Evolutionary conservation across 306 rosid genomes (phyloP).

Genomic region (Sophora flavescens): DNA sequence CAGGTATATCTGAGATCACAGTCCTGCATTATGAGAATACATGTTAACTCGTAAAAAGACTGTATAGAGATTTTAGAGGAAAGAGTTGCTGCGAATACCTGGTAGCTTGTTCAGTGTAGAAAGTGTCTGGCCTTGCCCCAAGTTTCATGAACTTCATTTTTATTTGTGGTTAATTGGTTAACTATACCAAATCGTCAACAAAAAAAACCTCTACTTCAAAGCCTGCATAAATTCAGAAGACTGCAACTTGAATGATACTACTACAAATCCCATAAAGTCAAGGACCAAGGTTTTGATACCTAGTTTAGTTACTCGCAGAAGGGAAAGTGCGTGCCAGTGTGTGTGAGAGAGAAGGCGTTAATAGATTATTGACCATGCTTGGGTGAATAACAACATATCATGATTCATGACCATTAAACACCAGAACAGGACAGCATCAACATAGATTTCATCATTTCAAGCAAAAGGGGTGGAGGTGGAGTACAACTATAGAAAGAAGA

Average conservation of each 20-base stretch:
- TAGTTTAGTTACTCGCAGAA: neutral
- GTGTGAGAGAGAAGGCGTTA: slow-evolving; percentile 7
- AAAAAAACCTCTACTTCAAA: slow-evolving; percentile 43
- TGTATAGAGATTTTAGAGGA: slow-evolving; percentile 4
- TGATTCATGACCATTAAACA: slow-evolving; percentile 41
- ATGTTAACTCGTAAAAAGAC: slow-evolving; percentile 36
- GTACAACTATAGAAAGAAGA: neutral
- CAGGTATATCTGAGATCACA: slow-evolving; percentile 72
- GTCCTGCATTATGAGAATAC: slow-evolving; percentile 65
- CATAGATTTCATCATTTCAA: slow-evolving; percentile 37
- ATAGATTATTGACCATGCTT: slow-evolving; percentile 20
- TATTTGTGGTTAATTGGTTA: slow-evolving; percentile 31
- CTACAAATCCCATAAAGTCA: slow-evolving; percentile 41
- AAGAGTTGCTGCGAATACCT: slow-evolving; percentile 60
- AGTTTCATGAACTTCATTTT: slow-evolving; percentile 98
- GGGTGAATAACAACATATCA: neutral
- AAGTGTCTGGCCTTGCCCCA: slow-evolving; percentile 90
- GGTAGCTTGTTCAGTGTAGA: slow-evolving; percentile 88
- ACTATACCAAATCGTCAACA: slow-evolving; percentile 41
- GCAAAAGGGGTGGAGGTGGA: neutral
- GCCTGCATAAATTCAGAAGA: slow-evolving; percentile 45
- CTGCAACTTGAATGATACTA: slow-evolving; percentile 21
- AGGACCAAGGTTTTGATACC: neutral
- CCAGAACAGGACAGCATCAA: slow-evolving; percentile 24
- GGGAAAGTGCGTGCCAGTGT: neutral